Base-by-base conservation (phyloP, 768 basidiomycete species). In the Dendrothele bispora region DNA sequence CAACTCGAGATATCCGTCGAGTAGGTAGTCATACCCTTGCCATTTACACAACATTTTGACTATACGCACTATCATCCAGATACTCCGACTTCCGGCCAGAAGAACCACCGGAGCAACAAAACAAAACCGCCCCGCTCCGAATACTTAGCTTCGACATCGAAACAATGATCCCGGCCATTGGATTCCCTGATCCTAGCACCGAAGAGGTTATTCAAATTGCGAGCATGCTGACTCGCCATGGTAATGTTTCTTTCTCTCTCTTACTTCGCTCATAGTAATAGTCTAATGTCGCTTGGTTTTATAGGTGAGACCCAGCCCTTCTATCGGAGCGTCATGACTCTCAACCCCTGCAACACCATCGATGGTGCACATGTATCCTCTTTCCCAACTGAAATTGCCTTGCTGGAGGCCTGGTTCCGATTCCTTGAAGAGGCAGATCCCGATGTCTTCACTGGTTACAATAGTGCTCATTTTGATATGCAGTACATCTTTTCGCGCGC, bases 161-260 rank as follows among this genome's bases (percentile, higher is more conserved):
- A n/a, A n/a, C n/a, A n/a, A n/a, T n/a, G n/a, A n/a, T n/a, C n/a
- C n/a, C n/a, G n/a, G n/a, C n/a, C n/a, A n/a, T n/a, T n/a, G n/a
- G n/a, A n/a, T n/a, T n/a, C n/a, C n/a, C n/a, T n/a, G n/a, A n/a
- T n/a, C n/a, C n/a, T n/a, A n/a, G n/a, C n/a, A 30, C 22, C 3
- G 53, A 58, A 18, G 17, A 49, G 1, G 55, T 58, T 11, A 46
- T 56, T 24, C 59, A 58, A 26, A 60, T 60, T 26, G 42, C 52
- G 3, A 52, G 51, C 44, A 50, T 60, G 40, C 37, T 58, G n/a
- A 49, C 46, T n/a, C 30, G 30, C 21, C 24, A 41, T 21, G 52
- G 54, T 52, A 34, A 35, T 29, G 26, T 28, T 21, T 17, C 8
- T 20, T 26, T 15, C 11, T 11, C 8, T 24, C 1, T 37, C 5